Conservation (phyloP, 2,329 filamentous ascomycete genomes). For the Dendrostoma leiphaemia region DNA sequence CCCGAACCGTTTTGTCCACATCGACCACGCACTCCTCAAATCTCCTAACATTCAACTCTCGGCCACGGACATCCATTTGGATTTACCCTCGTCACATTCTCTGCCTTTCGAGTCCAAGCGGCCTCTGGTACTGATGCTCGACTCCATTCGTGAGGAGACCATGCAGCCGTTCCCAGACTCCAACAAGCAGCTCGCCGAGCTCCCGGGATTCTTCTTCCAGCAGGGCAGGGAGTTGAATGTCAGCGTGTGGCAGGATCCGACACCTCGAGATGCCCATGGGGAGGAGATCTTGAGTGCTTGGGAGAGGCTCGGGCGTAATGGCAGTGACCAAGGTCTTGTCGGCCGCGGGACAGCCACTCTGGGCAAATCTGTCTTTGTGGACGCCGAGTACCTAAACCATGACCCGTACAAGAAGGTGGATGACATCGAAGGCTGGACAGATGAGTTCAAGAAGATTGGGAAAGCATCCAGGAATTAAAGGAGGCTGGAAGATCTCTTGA, state of each 20-base stretch:
- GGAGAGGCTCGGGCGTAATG: conserved; percentile 17
- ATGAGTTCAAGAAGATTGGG: conserved; percentile 30
- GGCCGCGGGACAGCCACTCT: conserved; percentile 24
- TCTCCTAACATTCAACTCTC: conserved; percentile 34
- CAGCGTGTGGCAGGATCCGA: conserved; percentile 28
- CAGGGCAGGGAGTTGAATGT: conserved; percentile 26
- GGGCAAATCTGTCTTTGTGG: conserved; percentile 28
- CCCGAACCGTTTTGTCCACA: conserved; percentile 25
- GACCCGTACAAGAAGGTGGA: conserved; percentile 31
- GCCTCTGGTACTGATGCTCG: conserved; percentile 22
- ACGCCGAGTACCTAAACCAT: conserved; percentile 31
- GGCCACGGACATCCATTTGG: neutral
- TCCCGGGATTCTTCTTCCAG: conserved; percentile 32
- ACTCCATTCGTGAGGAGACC: conserved; percentile 29
- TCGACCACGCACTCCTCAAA: conserved; percentile 41
- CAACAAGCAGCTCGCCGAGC: conserved; percentile 16
- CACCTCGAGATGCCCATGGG: neutral
- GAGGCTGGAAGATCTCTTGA: neutral
- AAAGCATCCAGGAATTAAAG: conserved; percentile 10
- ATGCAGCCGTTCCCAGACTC: conserved; percentile 37
- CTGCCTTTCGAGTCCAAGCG: conserved; percentile 29
- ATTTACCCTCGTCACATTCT: neutral
- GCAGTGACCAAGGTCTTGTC: conserved; percentile 20
- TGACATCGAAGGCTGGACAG: conserved; percentile 28
- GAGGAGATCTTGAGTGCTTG: neutral